phyloP scores from a whole-genome alignment of 495 filamentous ascomycete species.

The Penicillium coprophilum region DNA sequence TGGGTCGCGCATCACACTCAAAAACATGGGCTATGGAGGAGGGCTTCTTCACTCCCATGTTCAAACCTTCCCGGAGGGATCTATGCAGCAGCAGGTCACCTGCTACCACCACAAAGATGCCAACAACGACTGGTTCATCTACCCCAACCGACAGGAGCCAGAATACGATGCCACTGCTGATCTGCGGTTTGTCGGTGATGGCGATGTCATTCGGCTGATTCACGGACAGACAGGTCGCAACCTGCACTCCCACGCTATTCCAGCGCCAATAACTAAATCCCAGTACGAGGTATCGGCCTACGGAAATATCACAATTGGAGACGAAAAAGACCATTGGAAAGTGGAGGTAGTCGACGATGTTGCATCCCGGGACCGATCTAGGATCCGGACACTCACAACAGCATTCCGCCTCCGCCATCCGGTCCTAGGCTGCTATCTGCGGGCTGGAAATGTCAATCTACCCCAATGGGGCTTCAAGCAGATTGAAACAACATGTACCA shows the following conservation, averaged over 20 bases:
- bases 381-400: slow-evolving; percentile 88
- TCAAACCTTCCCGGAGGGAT: slow-evolving; percentile 94
- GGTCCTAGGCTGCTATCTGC: slow-evolving; percentile 84
- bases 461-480: slow-evolving; percentile 99
- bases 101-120: slow-evolving; percentile 99
- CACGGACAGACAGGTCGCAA: slow-evolving; percentile 96
- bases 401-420: slow-evolving; percentile 87
- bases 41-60: slow-evolving; percentile 97
- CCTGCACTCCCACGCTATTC: slow-evolving; percentile 86
- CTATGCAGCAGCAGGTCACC: slow-evolving; percentile 91
- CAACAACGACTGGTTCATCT: slow-evolving; percentile 99
- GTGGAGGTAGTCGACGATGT: slow-evolving; percentile 90
- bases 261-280: slow-evolving; percentile 84
- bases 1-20: slow-evolving; percentile 88
- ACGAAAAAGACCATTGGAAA: slow-evolving; percentile 97
- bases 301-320: slow-evolving; percentile 93
- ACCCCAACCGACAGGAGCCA: slow-evolving; percentile 75
- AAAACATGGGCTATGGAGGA: slow-evolving; percentile 99
- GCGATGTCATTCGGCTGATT: slow-evolving; percentile 79
- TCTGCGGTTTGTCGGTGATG: slow-evolving; percentile 74
- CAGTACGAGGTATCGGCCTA: slow-evolving; percentile 94
- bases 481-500: slow-evolving; percentile 93
- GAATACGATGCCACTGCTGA: slow-evolving; percentile 69
- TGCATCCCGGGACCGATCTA: slow-evolving; percentile 79
- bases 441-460: slow-evolving; percentile 93